Evolutionary conservation across 2,329 filamentous ascomycete genomes (phyloP), one percentile per base, ranked within the genome.

Genomic region (Nemania sp.): DNA sequence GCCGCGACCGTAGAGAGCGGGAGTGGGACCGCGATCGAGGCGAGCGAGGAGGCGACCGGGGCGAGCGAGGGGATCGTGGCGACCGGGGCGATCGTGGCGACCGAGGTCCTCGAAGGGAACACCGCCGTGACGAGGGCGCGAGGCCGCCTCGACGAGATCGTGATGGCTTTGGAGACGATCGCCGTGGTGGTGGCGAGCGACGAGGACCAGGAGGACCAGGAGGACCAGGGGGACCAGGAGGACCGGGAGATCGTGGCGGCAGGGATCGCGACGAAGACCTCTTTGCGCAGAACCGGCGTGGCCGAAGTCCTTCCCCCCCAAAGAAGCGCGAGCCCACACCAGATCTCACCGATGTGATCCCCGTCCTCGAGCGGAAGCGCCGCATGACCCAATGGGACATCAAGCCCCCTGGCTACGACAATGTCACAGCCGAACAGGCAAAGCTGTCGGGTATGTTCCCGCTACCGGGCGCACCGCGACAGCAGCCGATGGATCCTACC

Each of bases 381-480:
- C 88, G 94, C 55, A 78, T 99, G 79, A 97, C 92, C 30, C 95
- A 99, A 73, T 99, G 94, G 94, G 95, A 99, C 72, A 97, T 99
- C 73, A 99, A 99, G 76, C 94, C 94, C 5, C 90, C 91, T 14
- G 93, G 94, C 39, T 99, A 99, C 68, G 95, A 99, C 69, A 96
- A 94, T 72, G 93, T 99, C 61, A 97, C 94, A 2, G 91, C 94
- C 19, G 95, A 99, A 73, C 95, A 99, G 73, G 95, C 94, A 45
- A 99, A 99, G 78, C 81, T 99, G 39, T 99, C 95, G 62, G 88
- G 93, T 77, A 97, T 99, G 94, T 99, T 99, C 77, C 92, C 95
- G 56, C 84, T 99, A 40, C 94, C 94, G 3, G 94, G 94, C 61
- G 94, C 94, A 57, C 94, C 94, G 49, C 86, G 94, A 64, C 91